Evolutionary conservation across 2,329 filamentous ascomycete species (phyloP).

Genomic region (Diaporthe eres): DNA sequence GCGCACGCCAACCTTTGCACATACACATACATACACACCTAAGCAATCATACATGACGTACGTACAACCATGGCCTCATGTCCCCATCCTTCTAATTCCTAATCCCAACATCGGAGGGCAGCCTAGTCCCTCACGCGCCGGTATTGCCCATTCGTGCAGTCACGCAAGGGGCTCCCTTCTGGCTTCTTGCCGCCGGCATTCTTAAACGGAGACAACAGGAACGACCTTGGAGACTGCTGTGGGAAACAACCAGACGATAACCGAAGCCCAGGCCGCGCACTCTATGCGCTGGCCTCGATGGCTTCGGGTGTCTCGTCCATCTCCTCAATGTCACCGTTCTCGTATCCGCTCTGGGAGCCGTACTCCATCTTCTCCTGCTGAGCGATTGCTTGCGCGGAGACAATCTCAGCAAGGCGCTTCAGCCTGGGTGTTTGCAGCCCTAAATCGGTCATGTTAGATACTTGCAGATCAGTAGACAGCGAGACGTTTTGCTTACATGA

Average conservation of each 20-base stretch:
- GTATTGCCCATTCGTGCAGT: conserved; percentile 41
- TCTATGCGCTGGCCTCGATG: conserved; percentile 55
- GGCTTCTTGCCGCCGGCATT: conserved; percentile 31
- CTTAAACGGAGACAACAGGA: conserved; percentile 47
- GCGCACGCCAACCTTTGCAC: conserved; percentile 35
- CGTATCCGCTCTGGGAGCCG: conserved; percentile 61
- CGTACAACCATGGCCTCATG: conserved; percentile 42
- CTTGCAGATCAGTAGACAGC: background rate
- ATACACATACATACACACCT: conserved; percentile 39
- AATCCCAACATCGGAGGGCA: conserved; percentile 10
- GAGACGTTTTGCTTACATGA: conserved; percentile 79
- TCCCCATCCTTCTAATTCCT: conserved; percentile 31
- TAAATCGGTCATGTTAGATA: conserved; percentile 57
- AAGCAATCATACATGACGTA: conserved; percentile 37
- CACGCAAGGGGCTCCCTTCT: conserved; percentile 37
- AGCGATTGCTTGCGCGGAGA: conserved; percentile 94
- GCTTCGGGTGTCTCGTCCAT: conserved; percentile 62
- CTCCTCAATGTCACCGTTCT: conserved; percentile 61
- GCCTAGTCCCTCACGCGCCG: conserved; percentile 35
- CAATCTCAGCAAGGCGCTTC: conserved; percentile 97
- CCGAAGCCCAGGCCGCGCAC: conserved; percentile 44
- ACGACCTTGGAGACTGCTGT: conserved; percentile 47
- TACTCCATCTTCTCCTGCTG: conserved; percentile 90
- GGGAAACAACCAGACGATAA: conserved; percentile 41
- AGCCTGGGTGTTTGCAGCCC: conserved; percentile 96